Evolutionary conservation across 1,139 yeast species (phyloP).

Genomic region (Eremothecium coryli): DNA sequence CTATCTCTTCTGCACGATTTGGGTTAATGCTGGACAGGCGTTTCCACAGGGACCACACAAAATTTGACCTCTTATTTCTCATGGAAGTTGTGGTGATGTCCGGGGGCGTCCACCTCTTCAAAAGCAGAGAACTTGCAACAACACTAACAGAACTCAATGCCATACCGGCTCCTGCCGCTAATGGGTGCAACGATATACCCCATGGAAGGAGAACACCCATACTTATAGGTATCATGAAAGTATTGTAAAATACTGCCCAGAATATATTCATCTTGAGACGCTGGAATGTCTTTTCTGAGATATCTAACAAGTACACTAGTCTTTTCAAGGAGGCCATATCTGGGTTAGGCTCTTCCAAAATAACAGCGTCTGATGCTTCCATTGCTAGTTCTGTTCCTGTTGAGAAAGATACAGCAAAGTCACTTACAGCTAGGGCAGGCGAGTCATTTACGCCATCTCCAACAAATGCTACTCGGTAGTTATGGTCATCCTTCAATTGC

Average conservation of each 20-base stretch:
- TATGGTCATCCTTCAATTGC: slow-evolving; percentile 40
- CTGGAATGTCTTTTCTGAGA: slow-evolving; percentile 59
- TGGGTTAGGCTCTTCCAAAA: slow-evolving; percentile 33
- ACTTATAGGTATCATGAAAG: slow-evolving; percentile 88
- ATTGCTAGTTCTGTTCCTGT: slow-evolving; percentile 94
- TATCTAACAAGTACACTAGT: slow-evolving; percentile 62
- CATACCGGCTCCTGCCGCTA: slow-evolving; percentile 90
- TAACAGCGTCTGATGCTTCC: slow-evolving; percentile 90
- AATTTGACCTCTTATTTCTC: too few species aligned
- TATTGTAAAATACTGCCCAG: slow-evolving; percentile 80
- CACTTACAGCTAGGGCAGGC: slow-evolving; percentile 84
- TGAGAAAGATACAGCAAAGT: slow-evolving; percentile 83
- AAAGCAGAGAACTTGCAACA: slow-evolving; percentile 63
- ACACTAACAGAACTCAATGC: slow-evolving; percentile 88
- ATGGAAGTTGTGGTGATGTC: background rate
- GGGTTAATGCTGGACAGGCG: too few species aligned
- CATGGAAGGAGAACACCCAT: slow-evolving; percentile 84
- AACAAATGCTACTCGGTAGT: slow-evolving; percentile 59
- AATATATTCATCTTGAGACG: slow-evolving; percentile 74
- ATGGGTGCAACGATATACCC: slow-evolving; percentile 72
- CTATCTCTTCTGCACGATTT: too few species aligned
- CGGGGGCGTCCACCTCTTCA: slow-evolving; percentile 46
- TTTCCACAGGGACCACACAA: too few species aligned
- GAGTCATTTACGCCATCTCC: slow-evolving; percentile 98
- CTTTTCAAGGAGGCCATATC: slow-evolving; percentile 44